Conservation (phyloP, 2,329 filamentous ascomycete species). For the Botrytis hyacinthi region DNA sequence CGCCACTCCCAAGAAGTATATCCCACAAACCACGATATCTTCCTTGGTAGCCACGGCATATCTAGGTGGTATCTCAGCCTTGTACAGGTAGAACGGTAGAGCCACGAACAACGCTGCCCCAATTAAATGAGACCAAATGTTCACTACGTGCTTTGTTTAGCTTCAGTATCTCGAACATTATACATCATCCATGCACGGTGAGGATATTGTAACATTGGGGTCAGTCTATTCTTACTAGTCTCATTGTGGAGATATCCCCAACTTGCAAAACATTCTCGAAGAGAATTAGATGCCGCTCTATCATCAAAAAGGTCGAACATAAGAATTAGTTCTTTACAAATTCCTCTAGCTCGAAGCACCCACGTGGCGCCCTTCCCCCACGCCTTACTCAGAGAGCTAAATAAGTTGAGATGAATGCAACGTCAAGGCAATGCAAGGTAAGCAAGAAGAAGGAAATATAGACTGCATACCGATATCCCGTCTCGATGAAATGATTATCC, state of each 20-base stretch:
- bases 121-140: conserved; percentile 48
- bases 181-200: not conserved
- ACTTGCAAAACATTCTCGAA: conserved; percentile 35
- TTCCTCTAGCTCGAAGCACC: not conserved
- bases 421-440: not conserved
- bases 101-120: conserved; percentile 44
- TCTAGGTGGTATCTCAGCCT: conserved; percentile 40
- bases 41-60: conserved; percentile 40
- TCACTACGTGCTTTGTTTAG: conserved; percentile 39
- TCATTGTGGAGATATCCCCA: conserved; percentile 42
- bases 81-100: conserved; percentile 42
- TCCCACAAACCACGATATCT: conserved; percentile 45
- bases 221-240: conserved; percentile 34
- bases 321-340: conserved; percentile 19
- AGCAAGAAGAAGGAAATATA: not conserved
- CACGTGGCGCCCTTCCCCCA: not conserved
- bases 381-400: conserved; percentile 11
- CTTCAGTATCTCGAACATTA: conserved; percentile 1
- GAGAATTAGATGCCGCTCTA: conserved; percentile 32
- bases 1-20: conserved; percentile 46
- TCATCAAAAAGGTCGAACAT: conserved; percentile 19
- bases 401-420: conserved; percentile 13
- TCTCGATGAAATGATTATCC: conserved; percentile 42
- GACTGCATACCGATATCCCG: conserved; percentile 36
- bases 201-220: not conserved